Evolutionary conservation across 1,284 basidiomycete genomes (phyloP).

Genomic region (Cystobasidium slooffiae): DNA sequence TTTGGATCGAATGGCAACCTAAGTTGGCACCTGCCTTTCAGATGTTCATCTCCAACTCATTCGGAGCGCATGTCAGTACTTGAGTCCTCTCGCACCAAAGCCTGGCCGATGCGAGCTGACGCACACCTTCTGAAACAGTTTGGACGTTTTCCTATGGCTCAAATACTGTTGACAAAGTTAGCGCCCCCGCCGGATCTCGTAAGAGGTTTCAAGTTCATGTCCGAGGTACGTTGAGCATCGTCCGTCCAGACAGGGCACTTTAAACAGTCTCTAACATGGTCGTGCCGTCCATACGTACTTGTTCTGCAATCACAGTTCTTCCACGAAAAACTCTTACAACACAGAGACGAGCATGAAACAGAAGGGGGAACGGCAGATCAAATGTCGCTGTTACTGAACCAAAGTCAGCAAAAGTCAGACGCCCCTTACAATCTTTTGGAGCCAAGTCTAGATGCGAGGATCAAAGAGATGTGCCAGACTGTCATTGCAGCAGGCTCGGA

Average conservation of each 20-base stretch:
- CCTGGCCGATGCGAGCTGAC: not conserved
- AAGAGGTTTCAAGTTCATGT: not conserved
- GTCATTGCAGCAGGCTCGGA: constrained; percentile 8
- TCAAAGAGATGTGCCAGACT: constrained; percentile 9
- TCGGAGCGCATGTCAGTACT: not conserved
- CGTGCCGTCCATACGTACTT: not conserved
- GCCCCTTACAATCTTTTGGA: not conserved
- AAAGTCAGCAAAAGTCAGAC: constrained; percentile 7
- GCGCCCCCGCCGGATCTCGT: constrained; percentile 6
- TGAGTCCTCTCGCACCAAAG: not conserved
- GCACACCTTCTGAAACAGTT: not conserved
- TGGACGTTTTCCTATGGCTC: not conserved
- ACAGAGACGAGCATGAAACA: not conserved
- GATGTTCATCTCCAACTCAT: constrained; percentile 2
- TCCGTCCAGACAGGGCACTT: not conserved
- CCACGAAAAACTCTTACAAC: constrained; percentile 7
- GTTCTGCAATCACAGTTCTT: not conserved
- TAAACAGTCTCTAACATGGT: not conserved
- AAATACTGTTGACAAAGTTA: not conserved
- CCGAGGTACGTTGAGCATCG: not conserved
- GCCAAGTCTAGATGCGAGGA: constrained; percentile 4
- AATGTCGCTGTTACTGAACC: not conserved
- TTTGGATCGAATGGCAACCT: not conserved
- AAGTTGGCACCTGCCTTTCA: not conserved
- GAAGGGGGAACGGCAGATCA: not conserved